Conservation (phyloP, 2,329 filamentous ascomycete species). For the Onygena corvina region DNA sequence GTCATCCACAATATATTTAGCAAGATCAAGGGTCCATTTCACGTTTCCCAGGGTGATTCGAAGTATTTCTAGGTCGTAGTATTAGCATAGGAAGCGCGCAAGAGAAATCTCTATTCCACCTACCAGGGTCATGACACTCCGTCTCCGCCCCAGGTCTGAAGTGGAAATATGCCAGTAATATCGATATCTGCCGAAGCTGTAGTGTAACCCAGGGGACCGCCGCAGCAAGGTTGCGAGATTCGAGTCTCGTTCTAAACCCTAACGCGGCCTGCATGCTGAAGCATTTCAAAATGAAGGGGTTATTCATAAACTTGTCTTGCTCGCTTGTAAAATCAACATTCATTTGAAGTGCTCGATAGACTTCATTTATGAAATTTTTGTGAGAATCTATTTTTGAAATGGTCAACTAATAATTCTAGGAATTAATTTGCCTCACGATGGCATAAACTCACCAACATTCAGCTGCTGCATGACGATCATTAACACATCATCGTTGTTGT, state of each 20-base stretch:
- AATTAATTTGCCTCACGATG: background rate
- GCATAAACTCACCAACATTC: conserved; percentile 26
- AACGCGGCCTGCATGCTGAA: conserved; percentile 69
- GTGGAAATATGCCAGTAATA: conserved; percentile 53
- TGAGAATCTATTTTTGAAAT: conserved; percentile 41
- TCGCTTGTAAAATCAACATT: conserved; percentile 75
- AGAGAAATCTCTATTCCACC: conserved; percentile 14
- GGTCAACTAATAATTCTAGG: background rate
- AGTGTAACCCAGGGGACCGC: conserved; percentile 65
- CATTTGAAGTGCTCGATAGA: conserved; percentile 58
- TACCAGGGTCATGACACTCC: conserved; percentile 47
- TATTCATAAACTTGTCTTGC: conserved; percentile 60
- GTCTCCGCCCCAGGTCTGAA: conserved; percentile 40
- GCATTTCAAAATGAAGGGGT: conserved; percentile 59
- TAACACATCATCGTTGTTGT: conserved; percentile 58
- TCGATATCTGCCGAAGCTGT: conserved; percentile 57
- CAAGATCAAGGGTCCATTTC: conserved; percentile 62
- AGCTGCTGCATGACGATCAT: conserved; percentile 48
- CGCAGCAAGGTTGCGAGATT: conserved; percentile 52
- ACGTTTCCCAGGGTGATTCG: conserved; percentile 61
- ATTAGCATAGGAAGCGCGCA: background rate
- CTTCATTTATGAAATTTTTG: conserved; percentile 51
- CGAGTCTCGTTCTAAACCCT: conserved; percentile 55
- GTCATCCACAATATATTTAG: conserved; percentile 45
- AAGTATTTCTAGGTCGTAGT: conserved; percentile 49